These are phyloP conservation scores for Marchantia polymorpha DNA, from an alignment of 225 moss, liverwort and hornwort genomes.

Conservation along the genomic window DNA sequence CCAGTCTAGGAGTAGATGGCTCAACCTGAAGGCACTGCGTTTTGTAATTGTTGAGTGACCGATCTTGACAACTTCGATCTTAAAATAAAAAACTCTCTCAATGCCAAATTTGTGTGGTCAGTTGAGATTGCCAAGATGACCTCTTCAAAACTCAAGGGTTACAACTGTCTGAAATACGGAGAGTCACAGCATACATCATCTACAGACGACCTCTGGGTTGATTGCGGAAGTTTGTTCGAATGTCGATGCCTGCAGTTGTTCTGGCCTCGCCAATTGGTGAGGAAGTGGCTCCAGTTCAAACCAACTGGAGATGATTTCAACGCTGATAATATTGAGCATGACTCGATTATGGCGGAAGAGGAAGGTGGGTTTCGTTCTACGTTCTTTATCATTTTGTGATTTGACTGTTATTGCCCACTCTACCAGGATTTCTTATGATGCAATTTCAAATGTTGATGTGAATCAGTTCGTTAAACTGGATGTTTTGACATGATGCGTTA, in stretches of 20 bases:
- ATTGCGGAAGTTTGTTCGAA: conserved; percentile 44
- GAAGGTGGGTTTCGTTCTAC: conserved; percentile 37
- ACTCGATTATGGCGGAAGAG: conserved; percentile 28
- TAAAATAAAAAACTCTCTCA: not conserved
- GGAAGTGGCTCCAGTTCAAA: conserved; percentile 84
- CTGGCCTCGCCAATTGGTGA: conserved; percentile 89
- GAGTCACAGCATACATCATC: conserved; percentile 34
- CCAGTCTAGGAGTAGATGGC: not conserved
- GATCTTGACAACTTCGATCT: not conserved
- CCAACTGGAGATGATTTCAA: conserved; percentile 64
- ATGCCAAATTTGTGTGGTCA: not conserved
- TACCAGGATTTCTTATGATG: not conserved
- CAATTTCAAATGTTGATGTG: not conserved
- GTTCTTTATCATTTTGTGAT: not conserved
- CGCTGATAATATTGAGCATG: conserved; percentile 63
- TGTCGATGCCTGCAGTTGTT: conserved; percentile 65
- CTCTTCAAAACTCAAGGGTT: not conserved
- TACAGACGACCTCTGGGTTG: conserved; percentile 39
- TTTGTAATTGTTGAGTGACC: not conserved
- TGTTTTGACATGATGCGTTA: not conserved
- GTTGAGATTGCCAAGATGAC: not conserved
- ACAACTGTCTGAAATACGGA: conserved; percentile 21
- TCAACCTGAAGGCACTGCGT: not conserved
- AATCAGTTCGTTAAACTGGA: not conserved
- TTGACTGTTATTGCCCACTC: not conserved